Conservation (phyloP, 352 stramenopile species). For the Phytophthora quininea region DNA sequence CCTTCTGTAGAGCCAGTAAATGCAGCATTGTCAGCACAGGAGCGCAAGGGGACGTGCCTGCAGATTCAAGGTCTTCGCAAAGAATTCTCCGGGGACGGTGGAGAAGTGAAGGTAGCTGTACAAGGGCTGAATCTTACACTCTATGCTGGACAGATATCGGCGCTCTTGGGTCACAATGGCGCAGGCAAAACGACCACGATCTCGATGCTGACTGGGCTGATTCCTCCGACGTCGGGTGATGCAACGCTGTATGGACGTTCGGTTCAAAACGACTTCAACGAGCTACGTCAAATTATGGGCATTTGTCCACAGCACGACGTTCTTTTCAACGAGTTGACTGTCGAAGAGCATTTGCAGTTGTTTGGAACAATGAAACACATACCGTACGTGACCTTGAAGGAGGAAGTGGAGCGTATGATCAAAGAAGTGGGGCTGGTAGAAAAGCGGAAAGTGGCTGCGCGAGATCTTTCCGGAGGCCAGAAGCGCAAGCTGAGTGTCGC, state of each 20-base stretch:
- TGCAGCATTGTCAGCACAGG: conserved; percentile 43
- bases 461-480: conserved; percentile 89
- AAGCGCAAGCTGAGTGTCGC: conserved; percentile 97
- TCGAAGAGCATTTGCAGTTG: conserved; percentile 94
- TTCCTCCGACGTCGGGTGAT: conserved; percentile 65
- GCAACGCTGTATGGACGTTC: conserved; percentile 77
- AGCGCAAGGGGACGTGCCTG: conserved; percentile 48
- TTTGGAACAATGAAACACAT: conserved; percentile 93
- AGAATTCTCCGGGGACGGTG: conserved; percentile 63
- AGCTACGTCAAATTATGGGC: conserved; percentile 92
- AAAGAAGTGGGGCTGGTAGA: conserved; percentile 89
- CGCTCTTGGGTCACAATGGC: conserved; percentile 87
- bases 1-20: conserved; percentile 51
- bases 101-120: conserved; percentile 82
- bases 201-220: conserved; percentile 93
- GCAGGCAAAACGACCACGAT: conserved; percentile 93
- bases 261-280: conserved; percentile 76
- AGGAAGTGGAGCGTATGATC: conserved; percentile 58
- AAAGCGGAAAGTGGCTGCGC: conserved; percentile 75
- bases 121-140: conserved; percentile 88
- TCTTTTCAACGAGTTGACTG: conserved; percentile 94
- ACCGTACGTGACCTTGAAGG: conserved; percentile 45
- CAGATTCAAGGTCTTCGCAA: conserved; percentile 58
- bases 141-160: conserved; percentile 94
- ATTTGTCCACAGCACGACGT: conserved; percentile 98